Evolutionary conservation across 805 yeast genomes (phyloP).

Genomic region (Scheffersomyces ergatensis): DNA sequence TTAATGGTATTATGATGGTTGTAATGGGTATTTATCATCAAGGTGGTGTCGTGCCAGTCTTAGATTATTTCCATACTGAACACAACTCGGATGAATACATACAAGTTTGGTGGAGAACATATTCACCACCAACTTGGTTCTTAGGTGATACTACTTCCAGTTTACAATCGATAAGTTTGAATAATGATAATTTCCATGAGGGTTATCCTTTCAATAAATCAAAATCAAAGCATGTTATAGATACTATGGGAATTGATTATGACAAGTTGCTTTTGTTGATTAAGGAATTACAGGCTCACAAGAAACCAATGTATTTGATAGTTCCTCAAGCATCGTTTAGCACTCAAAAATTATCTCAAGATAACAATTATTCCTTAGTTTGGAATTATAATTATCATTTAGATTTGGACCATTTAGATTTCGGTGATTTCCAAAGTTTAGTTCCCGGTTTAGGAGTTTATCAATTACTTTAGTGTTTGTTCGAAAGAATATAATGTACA

Average conservation of each 20-base stretch:
- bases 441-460: slow-evolving; percentile 66
- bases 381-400: slow-evolving; percentile 48
- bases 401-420: slow-evolving; percentile 75
- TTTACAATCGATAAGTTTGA: slow-evolving; percentile 12
- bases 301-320: slow-evolving; percentile 21
- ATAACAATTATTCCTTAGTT: slow-evolving; percentile 11
- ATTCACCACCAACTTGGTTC: slow-evolving; percentile 91
- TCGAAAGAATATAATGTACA: neutral
- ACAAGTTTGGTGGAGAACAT: slow-evolving; percentile 90
- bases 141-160: slow-evolving; percentile 30
- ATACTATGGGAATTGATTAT: slow-evolving; percentile 47
- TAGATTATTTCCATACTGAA: slow-evolving; percentile 36
- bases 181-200: slow-evolving; percentile 8
- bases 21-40: slow-evolving; percentile 86
- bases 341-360: slow-evolving; percentile 11
- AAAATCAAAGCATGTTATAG: slow-evolving; percentile 27
- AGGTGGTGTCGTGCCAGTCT: slow-evolving; percentile 79
- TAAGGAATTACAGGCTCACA: neutral
- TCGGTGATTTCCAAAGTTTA: slow-evolving; percentile 43
- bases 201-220: slow-evolving; percentile 5
- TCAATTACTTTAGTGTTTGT: slow-evolving; percentile 18
- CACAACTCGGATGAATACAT: slow-evolving; percentile 21
- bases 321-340: slow-evolving; percentile 40
- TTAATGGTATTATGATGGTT: slow-evolving; percentile 57
- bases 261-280: slow-evolving; percentile 16